A percentile compares a stretch with the other conserved stretches of the same genome.
Conservation (phyloP, 1,284 basidiomycete genomes). For the Sporisorium sorghi region DNA sequence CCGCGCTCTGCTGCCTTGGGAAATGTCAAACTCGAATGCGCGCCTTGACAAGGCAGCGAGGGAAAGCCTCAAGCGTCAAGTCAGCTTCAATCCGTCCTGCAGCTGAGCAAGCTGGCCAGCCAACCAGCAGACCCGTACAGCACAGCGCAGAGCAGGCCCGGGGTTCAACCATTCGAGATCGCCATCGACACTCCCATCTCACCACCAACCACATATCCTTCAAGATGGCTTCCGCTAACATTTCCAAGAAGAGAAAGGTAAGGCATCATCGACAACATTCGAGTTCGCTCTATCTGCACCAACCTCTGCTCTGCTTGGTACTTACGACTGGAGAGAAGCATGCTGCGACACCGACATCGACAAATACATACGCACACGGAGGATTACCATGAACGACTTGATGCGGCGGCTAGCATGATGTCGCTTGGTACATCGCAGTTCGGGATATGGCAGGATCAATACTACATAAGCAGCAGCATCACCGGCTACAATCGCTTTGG, state of each 20-base stretch:
- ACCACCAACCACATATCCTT: constrained; percentile 48
- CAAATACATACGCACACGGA: neutral
- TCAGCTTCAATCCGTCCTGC: neutral
- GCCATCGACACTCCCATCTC: constrained; percentile 25
- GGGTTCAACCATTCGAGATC: constrained; percentile 31
- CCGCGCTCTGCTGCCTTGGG: neutral
- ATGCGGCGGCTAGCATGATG: no score
- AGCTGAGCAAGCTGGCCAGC: neutral
- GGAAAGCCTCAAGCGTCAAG: neutral
- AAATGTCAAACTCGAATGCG: neutral
- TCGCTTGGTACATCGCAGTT: no score
- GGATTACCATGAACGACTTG: no score
- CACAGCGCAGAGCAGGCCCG: neutral
- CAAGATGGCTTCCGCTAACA: constrained; percentile 66
- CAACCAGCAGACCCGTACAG: constrained; percentile 6
- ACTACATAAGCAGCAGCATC: no score
- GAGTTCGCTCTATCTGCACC: neutral
- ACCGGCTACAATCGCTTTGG: no score
- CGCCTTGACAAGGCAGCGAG: neutral
- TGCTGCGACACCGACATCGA: neutral
- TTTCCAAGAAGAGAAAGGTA: constrained; percentile 69
- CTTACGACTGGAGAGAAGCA: neutral
- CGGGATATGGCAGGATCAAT: no score
- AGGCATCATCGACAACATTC: constrained; percentile 21
- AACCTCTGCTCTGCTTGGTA: constrained; percentile 1